These are phyloP conservation scores for Colletotrichum truncatum DNA, from an alignment of 2,329 filamentous ascomycete genomes.

Conservation along the genomic window DNA sequence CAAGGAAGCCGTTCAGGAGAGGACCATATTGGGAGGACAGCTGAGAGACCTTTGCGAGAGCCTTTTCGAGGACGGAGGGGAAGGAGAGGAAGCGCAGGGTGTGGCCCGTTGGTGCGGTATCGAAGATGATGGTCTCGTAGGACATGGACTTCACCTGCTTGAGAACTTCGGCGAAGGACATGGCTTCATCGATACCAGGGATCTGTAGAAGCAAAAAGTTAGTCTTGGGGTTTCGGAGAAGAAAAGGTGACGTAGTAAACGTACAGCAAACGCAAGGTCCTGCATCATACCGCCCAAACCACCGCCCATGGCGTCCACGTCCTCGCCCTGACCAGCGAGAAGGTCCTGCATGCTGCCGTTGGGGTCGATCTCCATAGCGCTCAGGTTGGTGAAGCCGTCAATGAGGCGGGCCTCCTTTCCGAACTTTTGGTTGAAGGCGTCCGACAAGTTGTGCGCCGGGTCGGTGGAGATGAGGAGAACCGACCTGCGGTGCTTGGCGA, in stretches of 20 bases:
- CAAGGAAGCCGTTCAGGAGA: constrained; percentile 92
- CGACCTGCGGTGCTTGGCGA: constrained; percentile 92
- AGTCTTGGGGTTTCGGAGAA: not conserved
- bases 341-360: constrained; percentile 98
- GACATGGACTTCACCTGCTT: constrained; percentile 99
- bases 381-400: constrained; percentile 91
- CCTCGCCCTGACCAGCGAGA: constrained; percentile 77
- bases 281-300: constrained; percentile 97
- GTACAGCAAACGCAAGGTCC: constrained; percentile 92
- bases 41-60: constrained; percentile 95
- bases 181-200: constrained; percentile 97
- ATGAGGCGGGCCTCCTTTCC: constrained; percentile 96
- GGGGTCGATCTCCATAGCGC: constrained; percentile 99
- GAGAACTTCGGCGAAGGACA: constrained; percentile 99
- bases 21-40: constrained; percentile 94
- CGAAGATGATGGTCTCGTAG: constrained; percentile 99
- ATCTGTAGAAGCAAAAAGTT: constrained; percentile 67
- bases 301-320: constrained; percentile 73
- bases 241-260: constrained; percentile 41
- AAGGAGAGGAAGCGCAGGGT: constrained; percentile 99
- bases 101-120: constrained; percentile 97
- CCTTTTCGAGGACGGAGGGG: constrained; percentile 97
- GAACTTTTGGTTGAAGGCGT: constrained; percentile 99
- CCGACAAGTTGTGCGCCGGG: constrained; percentile 96
- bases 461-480: constrained; percentile 98